Percentiles rank a stretch among this genome's conserved stretches.
Evolutionary conservation across 306 rosid genomes (phyloP).

Genomic region (Ormosia semicastrata): DNA sequence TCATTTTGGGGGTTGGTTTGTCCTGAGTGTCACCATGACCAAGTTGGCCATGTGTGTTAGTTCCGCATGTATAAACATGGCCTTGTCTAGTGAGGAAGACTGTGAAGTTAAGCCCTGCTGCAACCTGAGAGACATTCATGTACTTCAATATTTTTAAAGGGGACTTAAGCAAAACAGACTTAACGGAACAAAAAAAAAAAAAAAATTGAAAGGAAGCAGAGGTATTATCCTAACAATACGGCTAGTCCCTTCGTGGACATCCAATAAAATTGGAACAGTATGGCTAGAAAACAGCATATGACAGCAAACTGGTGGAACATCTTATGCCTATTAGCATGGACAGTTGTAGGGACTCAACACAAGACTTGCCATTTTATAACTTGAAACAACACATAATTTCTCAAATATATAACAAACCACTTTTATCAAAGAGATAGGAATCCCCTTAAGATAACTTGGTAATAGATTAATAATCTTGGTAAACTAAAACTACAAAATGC

Average conservation of each 20-base stretch:
- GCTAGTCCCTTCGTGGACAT: not conserved
- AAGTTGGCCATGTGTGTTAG: constrained; percentile 85
- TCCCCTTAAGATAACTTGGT: not conserved
- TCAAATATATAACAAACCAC: constrained; percentile 7
- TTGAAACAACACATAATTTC: constrained; percentile 12
- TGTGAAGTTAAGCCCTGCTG: constrained; percentile 85
- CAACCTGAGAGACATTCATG: constrained; percentile 57
- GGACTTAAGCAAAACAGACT: not conserved
- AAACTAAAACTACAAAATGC: constrained; percentile 7
- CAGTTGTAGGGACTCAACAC: not conserved
- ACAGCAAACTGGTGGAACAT: not conserved
- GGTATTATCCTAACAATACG: not conserved
- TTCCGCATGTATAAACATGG: constrained; percentile 81
- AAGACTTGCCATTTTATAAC: not conserved
- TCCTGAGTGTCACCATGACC: constrained; percentile 82
- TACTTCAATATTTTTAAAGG: not conserved
- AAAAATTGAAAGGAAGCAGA: not conserved
- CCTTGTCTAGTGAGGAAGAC: constrained; percentile 84
- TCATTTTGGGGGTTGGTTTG: constrained; percentile 64
- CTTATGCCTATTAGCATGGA: not conserved
- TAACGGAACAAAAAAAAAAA: not conserved
- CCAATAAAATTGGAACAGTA: not conserved
- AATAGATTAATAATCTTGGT: not conserved
- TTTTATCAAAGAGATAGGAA: not conserved
- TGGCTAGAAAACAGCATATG: not conserved